Evolutionary conservation across 1,284 basidiomycete species (phyloP).

Genomic region (Cystobasidium sp.): DNA sequence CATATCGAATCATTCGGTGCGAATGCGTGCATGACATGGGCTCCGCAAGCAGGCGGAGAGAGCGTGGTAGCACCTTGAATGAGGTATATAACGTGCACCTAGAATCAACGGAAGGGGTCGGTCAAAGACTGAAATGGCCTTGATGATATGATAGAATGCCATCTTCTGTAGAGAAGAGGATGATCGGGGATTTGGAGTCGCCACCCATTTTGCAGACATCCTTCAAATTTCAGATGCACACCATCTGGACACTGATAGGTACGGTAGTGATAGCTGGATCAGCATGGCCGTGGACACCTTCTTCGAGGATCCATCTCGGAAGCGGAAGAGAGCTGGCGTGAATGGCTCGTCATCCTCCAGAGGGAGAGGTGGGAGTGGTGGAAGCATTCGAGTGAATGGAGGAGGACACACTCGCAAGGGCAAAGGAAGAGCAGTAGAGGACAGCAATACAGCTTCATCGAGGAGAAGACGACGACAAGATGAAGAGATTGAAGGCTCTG

Average conservation of each 20-base stretch:
- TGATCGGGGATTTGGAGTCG: no score
- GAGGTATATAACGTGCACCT: no score
- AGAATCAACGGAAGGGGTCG: no score
- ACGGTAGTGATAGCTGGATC: neutral
- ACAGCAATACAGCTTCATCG: no score
- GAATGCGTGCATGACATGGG: no score
- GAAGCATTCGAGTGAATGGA: conserved; percentile 43
- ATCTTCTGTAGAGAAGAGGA: no score
- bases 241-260: neutral
- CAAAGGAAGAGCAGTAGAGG: conserved; percentile 25
- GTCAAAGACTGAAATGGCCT: no score
- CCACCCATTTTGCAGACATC: no score
- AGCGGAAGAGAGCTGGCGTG: conserved; percentile 32
- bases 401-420: conserved; percentile 12
- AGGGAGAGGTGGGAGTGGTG: conserved; percentile 16
- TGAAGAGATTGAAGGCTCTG: conserved; percentile 29
- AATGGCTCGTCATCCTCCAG: conserved; percentile 4
- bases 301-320: conserved; percentile 40
- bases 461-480: neutral
- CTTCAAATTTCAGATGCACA: neutral
- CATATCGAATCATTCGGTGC: no score
- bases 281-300: conserved; percentile 39
- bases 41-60: no score
- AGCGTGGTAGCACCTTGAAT: no score
- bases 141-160: no score